phyloP scores from a whole-genome alignment of 345 rosid species.

The Pistacia vera region DNA sequence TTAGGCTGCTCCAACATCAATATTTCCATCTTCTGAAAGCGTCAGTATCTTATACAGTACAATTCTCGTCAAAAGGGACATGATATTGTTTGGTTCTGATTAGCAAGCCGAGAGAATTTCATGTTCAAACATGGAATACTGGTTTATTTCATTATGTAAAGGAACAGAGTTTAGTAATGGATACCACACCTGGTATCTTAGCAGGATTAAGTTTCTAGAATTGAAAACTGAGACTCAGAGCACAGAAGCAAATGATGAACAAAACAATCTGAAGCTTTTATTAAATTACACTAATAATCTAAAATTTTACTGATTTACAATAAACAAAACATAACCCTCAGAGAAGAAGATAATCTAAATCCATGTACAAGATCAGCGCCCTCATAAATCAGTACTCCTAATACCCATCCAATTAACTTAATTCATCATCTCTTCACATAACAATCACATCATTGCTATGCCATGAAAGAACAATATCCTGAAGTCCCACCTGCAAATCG shows the following conservation, averaged over 20 bases:
- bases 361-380: conserved; percentile 4
- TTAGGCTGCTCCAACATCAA: not conserved
- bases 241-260: not conserved
- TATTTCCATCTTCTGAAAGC: not conserved
- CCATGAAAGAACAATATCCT: conserved; percentile 67
- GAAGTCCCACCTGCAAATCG: conserved; percentile 60
- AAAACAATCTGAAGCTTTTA: not conserved
- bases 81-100: too few species aligned
- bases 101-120: too few species aligned
- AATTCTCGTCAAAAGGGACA: not conserved
- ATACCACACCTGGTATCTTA: too few species aligned
- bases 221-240: not conserved
- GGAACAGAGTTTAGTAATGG: too few species aligned
- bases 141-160: too few species aligned
- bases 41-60: not conserved
- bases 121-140: too few species aligned
- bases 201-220: too few species aligned
- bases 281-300: not conserved
- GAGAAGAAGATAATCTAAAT: not conserved
- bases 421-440: conserved; percentile 20
- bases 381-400: not conserved
- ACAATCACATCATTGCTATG: conserved; percentile 30
- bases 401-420: not conserved
- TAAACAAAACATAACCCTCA: not conserved
- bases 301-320: not conserved